Evolutionary conservation across 2,329 filamentous ascomycete genomes (phyloP), one percentile per base, ranked within the genome.

Genomic region (Eutypa lata): DNA sequence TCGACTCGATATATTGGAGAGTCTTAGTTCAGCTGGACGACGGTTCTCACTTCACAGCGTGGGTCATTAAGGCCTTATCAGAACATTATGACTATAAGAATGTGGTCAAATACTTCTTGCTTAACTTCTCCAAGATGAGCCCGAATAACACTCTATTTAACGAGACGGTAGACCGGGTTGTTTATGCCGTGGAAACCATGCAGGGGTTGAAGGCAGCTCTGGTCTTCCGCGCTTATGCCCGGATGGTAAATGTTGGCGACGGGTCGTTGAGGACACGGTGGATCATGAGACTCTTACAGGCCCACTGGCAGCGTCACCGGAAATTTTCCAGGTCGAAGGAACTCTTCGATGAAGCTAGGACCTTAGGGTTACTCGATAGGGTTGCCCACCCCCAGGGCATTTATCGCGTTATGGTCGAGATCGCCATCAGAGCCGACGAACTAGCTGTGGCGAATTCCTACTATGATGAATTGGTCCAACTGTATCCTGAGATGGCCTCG

Each of bases 321-420:
- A 52, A 69, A 33, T 67, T 71, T 3, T 37, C 53, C 5, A 55
- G 58, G 48, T 55, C 61, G 1, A 55, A 61, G 38, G 53, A 49
- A 2, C 53, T 75, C 1, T 66, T 74, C 42, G 42, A 63, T 0
- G 55, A 67, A n/a, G 45, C 61, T 3, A 56, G 64, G 11, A 56
- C 57, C 14, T 40, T 58, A 22, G 61, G 59, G 2, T n/a, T 68
- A 4, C 51, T 68, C 40, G 52, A 60, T 11, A 59, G 49, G 48
- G 33, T 64, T 10, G 7, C 19, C 8, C 60, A 69, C 40, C 63
- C 68, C 2, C 55, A 72, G 37, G 64, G 58, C 8, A 52, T 70
- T 7, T 74, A 72, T 53, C 68, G 71, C 21, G 59, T 68, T 40
- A 73, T 77, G 69, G 57, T 75, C 5, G 71, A 76, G 52, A 62